Conservation (phyloP, 441 rosid genomes). For the California macrophylla region DNA sequence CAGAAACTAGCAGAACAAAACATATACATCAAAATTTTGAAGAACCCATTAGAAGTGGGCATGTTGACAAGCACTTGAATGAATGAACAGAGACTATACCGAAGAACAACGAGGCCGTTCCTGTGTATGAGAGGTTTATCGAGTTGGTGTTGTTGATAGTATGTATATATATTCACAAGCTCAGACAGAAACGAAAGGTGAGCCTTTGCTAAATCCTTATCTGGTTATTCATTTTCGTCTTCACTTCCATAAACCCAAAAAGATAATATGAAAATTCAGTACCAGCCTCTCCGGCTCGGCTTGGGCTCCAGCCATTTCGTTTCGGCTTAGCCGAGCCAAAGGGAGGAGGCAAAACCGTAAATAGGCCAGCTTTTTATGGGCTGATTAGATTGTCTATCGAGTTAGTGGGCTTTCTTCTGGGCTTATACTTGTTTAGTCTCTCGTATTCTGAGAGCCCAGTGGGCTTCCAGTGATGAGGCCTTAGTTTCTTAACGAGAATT, state of each 20-base stretch:
- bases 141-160: background rate
- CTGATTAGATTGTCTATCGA: too few relatives aligned
- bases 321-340: background rate
- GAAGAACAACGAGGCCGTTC: background rate
- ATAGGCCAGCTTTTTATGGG: too few relatives aligned
- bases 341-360: too few relatives aligned
- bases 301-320: background rate
- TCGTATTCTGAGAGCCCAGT: too few relatives aligned
- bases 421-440: too few relatives aligned
- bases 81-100: background rate
- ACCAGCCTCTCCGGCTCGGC: slow-evolving; percentile 1
- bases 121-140: background rate
- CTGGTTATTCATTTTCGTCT: slow-evolving; percentile 12
- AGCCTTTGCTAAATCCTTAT: slow-evolving; percentile 37
- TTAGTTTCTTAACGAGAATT: too few relatives aligned
- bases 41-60: background rate
- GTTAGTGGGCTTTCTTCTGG: too few relatives aligned
- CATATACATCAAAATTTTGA: background rate
- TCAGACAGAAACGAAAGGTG: slow-evolving; percentile 35
- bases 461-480: too few relatives aligned
- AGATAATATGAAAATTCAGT: background rate
- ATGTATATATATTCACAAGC: slow-evolving; percentile 1
- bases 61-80: background rate
- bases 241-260: background rate
- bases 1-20: background rate